Conservation (phyloP, 78 protist species). For the Polysphondylium violaceum region DNA sequence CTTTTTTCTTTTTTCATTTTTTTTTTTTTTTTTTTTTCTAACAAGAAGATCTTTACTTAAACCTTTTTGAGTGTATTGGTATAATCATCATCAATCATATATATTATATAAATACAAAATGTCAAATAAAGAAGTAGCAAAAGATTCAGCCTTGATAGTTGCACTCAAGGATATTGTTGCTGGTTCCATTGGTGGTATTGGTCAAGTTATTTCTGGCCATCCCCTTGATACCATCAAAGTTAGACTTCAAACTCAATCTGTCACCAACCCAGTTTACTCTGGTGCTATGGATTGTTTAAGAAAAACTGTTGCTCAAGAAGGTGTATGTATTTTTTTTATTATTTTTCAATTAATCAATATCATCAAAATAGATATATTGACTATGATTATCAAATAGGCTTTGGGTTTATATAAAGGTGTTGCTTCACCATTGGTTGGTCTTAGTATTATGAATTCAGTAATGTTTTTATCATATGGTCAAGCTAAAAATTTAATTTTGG, state of each 20-base stretch:
- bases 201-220: slow-evolving; percentile 78
- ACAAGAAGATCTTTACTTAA: no score
- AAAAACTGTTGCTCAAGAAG: slow-evolving; percentile 75
- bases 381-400: slow-evolving; percentile 25
- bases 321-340: slow-evolving; percentile 75
- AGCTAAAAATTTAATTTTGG: slow-evolving; percentile 29
- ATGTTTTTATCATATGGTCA: slow-evolving; percentile 82
- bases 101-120: background rate
- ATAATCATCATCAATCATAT: background rate
- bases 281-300: slow-evolving; percentile 81
- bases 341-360: slow-evolving; percentile 4
- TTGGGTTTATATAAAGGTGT: slow-evolving; percentile 84
- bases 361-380: background rate
- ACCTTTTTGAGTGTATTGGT: background rate
- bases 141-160: slow-evolving; percentile 42
- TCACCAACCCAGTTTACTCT: slow-evolving; percentile 61
- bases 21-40: no score
- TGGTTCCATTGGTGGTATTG: slow-evolving; percentile 81
- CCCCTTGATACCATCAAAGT: slow-evolving; percentile 83
- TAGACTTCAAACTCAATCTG: slow-evolving; percentile 83
- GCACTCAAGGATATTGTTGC: slow-evolving; percentile 77
- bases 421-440: slow-evolving; percentile 82
- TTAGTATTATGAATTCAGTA: slow-evolving; percentile 70
- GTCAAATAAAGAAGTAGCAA: slow-evolving; percentile 29
- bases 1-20: no score